A percentile compares a stretch with the other conserved stretches of the same genome.
Conservation (phyloP, 768 basidiomycete species). For the Boletus tomentosulus region DNA sequence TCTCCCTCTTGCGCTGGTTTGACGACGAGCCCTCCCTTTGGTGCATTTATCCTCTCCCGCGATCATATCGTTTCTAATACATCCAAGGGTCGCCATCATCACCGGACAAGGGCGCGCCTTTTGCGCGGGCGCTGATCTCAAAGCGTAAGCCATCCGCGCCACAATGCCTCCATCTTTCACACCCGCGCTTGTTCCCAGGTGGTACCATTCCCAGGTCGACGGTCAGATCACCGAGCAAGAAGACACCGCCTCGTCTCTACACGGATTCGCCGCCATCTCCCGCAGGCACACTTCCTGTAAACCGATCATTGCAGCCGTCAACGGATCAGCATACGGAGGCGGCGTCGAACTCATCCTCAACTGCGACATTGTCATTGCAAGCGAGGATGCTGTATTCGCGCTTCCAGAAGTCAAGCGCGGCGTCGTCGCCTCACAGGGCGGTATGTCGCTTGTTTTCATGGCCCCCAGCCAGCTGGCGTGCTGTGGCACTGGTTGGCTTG, state of each 20-base stretch:
- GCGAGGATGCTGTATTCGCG: conserved; percentile 62
- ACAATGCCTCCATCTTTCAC: not conserved
- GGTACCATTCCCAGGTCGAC: conserved; percentile 51
- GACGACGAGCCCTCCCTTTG: conserved; percentile 69
- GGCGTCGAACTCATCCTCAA: conserved; percentile 68
- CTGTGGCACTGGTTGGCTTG: not conserved
- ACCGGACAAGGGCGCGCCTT: conserved; percentile 72
- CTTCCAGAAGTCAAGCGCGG: conserved; percentile 78
- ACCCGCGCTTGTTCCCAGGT: conserved; percentile 36
- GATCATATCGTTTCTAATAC: not conserved
- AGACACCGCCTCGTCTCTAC: conserved; percentile 32
- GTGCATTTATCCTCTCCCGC: conserved; percentile 36
- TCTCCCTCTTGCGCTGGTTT: conserved; percentile 62
- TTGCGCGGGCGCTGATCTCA: conserved; percentile 78
- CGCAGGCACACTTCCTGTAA: conserved; percentile 58
- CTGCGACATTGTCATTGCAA: conserved; percentile 73
- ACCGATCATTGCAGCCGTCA: conserved; percentile 77
- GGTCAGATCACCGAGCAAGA: conserved; percentile 44
- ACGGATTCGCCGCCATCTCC: conserved; percentile 75
- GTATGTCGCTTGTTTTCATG: conserved; percentile 33
- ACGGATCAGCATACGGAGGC: conserved; percentile 68
- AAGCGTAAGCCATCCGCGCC: conserved; percentile 47
- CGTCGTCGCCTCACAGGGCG: conserved; percentile 68
- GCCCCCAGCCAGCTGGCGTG: not conserved
- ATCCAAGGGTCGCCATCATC: conserved; percentile 62